Evolutionary conservation across 2,329 filamentous ascomycete genomes (phyloP), one percentile per base, ranked within the genome.

Genomic region (Didymosphaeria variabile): DNA sequence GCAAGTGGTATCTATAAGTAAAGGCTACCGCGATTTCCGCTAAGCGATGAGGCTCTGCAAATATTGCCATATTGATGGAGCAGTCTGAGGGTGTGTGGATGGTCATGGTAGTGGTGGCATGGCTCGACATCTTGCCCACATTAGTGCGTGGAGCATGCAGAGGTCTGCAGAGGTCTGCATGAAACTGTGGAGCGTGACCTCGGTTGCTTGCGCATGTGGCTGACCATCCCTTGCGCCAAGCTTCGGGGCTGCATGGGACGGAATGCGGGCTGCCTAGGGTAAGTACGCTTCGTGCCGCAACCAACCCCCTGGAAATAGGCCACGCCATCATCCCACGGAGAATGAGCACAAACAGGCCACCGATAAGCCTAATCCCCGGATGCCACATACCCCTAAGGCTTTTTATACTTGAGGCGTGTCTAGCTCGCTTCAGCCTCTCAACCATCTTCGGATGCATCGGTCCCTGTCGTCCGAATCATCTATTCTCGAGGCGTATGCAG

Each of bases 21-120:
- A 10, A 42, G 5, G 6, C 45, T 19, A 23, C 29, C 23, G 34
- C 15, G 5, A 3, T n/a, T 7, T 21, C 23, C 10, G 45, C 49
- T 29, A 15, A 51, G 50, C 29, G 40, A 54, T 57, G 57, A 53
- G 60, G 60, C 60, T 62, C 60, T 59, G 60, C 57, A 51, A 61
- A 32, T 7, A 17, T 31, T 15, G 42, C 26, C 55, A 54, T 58
- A 46, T 46, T 61, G 23, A 50, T 50, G 31, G 55, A 40, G 34
- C 26, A 46, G 13, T 7, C 21, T 36, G 50, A 55, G 55, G 47
- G 49, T 50, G 55, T 42, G 50, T 29, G 50, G 29, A 50, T 42
- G 29, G 26, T 46, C 47, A 29, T 32, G 19, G 17, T 32, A 36
- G 44, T 46, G 40, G 50, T 23, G 49, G 21, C 32, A 50, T 40